A percentile compares a stretch with the other conserved stretches of the same genome.
Conservation (phyloP, 2,329 filamentous ascomycete genomes). For the Aspergillus pseudotamarii region DNA sequence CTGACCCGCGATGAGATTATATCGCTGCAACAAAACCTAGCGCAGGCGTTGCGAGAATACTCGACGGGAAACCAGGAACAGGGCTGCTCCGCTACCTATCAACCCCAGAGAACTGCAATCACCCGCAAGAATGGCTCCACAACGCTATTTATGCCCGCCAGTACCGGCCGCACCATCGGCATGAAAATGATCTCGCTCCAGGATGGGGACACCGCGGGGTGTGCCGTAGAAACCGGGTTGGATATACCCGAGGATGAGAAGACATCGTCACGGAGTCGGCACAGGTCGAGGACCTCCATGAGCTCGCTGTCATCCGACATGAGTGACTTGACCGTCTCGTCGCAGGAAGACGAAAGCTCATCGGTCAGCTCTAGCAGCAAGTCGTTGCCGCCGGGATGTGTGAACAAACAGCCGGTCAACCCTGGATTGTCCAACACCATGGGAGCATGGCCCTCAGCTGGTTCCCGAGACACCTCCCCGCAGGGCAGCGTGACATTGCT, state of each 20-base stretch:
- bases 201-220: slow-evolving; percentile 34
- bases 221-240: slow-evolving; percentile 36
- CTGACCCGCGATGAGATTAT: slow-evolving; percentile 60
- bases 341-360: slow-evolving; percentile 27
- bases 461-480: slow-evolving; percentile 50
- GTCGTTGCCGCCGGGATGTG: slow-evolving; percentile 32
- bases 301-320: slow-evolving; percentile 38
- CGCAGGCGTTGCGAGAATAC: slow-evolving; percentile 65
- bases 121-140: slow-evolving; percentile 63
- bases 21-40: slow-evolving; percentile 60
- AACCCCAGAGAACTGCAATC: slow-evolving; percentile 64
- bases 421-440: slow-evolving; percentile 31
- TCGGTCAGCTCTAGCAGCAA: slow-evolving; percentile 29
- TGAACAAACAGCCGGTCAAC: slow-evolving; percentile 33
- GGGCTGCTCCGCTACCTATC: slow-evolving; percentile 61
- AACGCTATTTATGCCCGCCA: slow-evolving; percentile 70
- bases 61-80: slow-evolving; percentile 63
- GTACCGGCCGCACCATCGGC: slow-evolving; percentile 60
- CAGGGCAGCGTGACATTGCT: slow-evolving; percentile 63
- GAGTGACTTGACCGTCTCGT: slow-evolving; percentile 40
- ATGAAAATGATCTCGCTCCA: slow-evolving; percentile 66
- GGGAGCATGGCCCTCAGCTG: slow-evolving; percentile 38
- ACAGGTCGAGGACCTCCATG: slow-evolving; percentile 33
- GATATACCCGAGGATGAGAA: slow-evolving; percentile 22
- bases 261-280: slow-evolving; percentile 17